Conservation (phyloP, 2,329 filamentous ascomycete genomes). For the Aspergillus neoniger region DNA sequence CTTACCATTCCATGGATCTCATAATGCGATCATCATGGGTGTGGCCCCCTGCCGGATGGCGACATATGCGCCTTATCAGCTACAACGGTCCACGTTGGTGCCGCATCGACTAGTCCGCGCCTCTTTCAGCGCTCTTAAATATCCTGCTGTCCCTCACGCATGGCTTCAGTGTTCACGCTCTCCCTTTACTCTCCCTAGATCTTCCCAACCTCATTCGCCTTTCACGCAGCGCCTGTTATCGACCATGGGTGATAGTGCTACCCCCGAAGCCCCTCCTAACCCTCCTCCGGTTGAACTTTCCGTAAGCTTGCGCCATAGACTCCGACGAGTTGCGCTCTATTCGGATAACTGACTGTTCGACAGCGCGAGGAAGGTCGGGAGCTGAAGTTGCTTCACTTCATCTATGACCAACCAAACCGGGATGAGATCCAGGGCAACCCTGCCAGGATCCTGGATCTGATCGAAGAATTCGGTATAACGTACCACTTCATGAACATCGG, state of each 20-base stretch:
- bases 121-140: not conserved
- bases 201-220: not conserved
- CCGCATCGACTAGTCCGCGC: not conserved
- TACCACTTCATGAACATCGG: slow-evolving; percentile 83
- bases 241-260: slow-evolving; percentile 4
- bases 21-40: not conserved
- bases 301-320: not conserved
- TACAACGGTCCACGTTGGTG: not conserved
- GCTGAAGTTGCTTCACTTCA: slow-evolving; percentile 69
- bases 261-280: not conserved
- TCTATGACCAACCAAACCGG: slow-evolving; percentile 64
- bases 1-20: not conserved
- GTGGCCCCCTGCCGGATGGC: not conserved
- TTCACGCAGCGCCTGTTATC: not conserved
- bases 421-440: slow-evolving; percentile 67
- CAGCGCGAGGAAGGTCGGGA: slow-evolving; percentile 68
- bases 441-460: slow-evolving; percentile 63
- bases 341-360: not conserved
- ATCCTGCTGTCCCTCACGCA: not conserved
- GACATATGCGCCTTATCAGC: not conserved
- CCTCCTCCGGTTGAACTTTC: not conserved
- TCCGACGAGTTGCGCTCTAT: no score
- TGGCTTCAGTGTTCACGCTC: not conserved
- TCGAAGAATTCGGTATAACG: slow-evolving; percentile 68
- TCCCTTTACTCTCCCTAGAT: not conserved